Conservation (phyloP, 1,284 basidiomycete genomes). For the Ustilago curta region DNA sequence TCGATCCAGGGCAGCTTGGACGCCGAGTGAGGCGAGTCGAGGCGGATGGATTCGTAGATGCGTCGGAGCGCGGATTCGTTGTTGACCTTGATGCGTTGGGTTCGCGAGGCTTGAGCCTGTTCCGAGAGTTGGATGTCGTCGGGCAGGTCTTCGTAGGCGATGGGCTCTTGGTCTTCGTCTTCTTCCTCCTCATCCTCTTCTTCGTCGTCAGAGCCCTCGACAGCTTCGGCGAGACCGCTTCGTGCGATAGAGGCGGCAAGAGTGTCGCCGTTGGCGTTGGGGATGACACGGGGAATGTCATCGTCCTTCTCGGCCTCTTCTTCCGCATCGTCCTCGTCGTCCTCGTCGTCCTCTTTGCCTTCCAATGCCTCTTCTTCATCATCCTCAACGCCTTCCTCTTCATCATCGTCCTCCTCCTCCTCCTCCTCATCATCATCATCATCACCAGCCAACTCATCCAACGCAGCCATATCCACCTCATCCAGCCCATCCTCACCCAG, state of each 20-base stretch:
- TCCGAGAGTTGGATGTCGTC: constrained; percentile 56
- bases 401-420: constrained; percentile 41
- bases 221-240: constrained; percentile 54
- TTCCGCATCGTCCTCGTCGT: constrained; percentile 16
- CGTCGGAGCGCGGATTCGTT: constrained; percentile 59
- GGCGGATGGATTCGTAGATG: constrained; percentile 57
- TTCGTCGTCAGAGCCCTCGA: constrained; percentile 51
- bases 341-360: constrained; percentile 33
- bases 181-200: constrained; percentile 49
- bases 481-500: constrained; percentile 64
- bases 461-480: constrained; percentile 60
- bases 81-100: constrained; percentile 66
- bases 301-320: constrained; percentile 26
- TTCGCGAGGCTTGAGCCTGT: constrained; percentile 49
- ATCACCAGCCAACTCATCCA: constrained; percentile 49
- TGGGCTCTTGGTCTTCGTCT: constrained; percentile 31
- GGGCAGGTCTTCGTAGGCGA: constrained; percentile 59
- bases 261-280: constrained; percentile 58
- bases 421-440: constrained; percentile 46
- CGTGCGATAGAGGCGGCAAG: constrained; percentile 65
- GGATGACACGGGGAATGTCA: constrained; percentile 32
- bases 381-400: constrained; percentile 47
- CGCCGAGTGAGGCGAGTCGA: constrained; percentile 50
- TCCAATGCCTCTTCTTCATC: constrained; percentile 31
- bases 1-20: constrained; percentile 66